Percentiles rank a stretch among this genome's conserved stretches.
Evolutionary conservation across 1,284 basidiomycete species (phyloP).

Genomic region (Fistulinella staudtii): DNA sequence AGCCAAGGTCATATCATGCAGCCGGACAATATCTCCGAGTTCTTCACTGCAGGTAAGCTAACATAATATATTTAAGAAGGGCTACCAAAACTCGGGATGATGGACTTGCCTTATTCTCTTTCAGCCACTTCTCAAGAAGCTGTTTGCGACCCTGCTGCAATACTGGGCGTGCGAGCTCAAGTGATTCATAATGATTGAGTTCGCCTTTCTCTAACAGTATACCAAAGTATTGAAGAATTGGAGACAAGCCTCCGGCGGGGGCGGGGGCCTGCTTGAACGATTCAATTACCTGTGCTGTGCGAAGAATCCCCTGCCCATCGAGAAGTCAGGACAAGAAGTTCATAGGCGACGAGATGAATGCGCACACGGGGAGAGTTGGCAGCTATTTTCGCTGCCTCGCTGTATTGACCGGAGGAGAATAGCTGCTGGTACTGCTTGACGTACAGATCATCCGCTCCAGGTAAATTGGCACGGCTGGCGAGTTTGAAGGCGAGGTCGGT

Average conservation of each 20-base stretch:
- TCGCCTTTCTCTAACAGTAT: conserved; percentile 97
- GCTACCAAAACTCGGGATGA: neutral
- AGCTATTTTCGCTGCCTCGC: conserved; percentile 97
- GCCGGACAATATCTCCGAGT: conserved; percentile 94
- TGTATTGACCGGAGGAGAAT: conserved; percentile 87
- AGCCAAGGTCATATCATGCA: conserved; percentile 98
- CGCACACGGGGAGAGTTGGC: conserved; percentile 90
- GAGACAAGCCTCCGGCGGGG: conserved; percentile 87
- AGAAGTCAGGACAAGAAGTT: conserved; percentile 13
- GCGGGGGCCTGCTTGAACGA: conserved; percentile 96
- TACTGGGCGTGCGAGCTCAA: conserved; percentile 96
- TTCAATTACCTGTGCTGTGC: conserved; percentile 95
- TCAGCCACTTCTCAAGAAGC: conserved; percentile 98
- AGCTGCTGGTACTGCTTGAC: conserved; percentile 94
- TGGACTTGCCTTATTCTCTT: conserved; percentile 88
- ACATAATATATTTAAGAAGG: conserved; percentile 13
- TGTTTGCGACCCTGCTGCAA: conserved; percentile 97
- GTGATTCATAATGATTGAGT: conserved; percentile 93
- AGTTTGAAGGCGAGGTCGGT: conserved; percentile 98
- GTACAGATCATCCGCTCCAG: conserved; percentile 97
- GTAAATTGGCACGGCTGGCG: conserved; percentile 94
- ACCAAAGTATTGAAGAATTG: conserved; percentile 98
- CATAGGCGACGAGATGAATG: no score
- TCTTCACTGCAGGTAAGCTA: conserved; percentile 98
- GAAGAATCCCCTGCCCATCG: conserved; percentile 81